phyloP scores from a whole-genome alignment of 139 green algal genomes.

The Coelastrella sp. region DNA sequence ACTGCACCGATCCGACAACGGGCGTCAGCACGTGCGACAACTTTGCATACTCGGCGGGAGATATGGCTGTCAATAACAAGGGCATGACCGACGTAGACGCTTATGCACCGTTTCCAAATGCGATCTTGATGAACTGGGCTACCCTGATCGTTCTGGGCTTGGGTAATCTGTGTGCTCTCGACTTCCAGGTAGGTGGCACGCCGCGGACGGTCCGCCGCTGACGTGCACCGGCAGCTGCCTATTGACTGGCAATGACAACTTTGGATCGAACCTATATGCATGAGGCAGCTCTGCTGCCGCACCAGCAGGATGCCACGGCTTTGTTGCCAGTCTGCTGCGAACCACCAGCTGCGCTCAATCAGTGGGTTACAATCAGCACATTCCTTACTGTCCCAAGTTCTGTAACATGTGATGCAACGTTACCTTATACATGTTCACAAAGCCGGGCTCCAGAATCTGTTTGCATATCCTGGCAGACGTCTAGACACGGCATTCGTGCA shows the following conservation, averaged over 20 bases:
- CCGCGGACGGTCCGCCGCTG: background rate
- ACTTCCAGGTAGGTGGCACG: slow-evolving; percentile 52
- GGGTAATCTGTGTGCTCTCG: slow-evolving; percentile 63
- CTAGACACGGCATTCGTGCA: no score
- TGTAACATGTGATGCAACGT: no score
- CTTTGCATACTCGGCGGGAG: slow-evolving; percentile 57
- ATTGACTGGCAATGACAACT: background rate
- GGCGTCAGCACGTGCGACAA: slow-evolving; percentile 56
- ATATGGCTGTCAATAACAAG: slow-evolving; percentile 43
- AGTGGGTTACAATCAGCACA: no score
- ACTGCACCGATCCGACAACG: slow-evolving; percentile 38
- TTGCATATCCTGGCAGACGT: no score
- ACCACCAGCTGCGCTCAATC: no score
- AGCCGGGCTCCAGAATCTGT: no score
- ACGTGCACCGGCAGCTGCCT: background rate
- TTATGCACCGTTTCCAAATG: slow-evolving; percentile 56
- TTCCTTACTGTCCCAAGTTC: no score
- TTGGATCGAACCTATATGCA: no score
- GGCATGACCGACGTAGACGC: slow-evolving; percentile 53
- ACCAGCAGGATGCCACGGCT: no score
- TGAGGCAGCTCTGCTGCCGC: no score
- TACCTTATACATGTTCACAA: no score
- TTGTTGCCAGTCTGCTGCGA: no score
- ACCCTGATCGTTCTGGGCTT: slow-evolving; percentile 58
- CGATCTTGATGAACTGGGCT: slow-evolving; percentile 58